phyloP scores from a whole-genome alignment of 768 basidiomycete genomes.

The Kwoniella heveanensis region DNA sequence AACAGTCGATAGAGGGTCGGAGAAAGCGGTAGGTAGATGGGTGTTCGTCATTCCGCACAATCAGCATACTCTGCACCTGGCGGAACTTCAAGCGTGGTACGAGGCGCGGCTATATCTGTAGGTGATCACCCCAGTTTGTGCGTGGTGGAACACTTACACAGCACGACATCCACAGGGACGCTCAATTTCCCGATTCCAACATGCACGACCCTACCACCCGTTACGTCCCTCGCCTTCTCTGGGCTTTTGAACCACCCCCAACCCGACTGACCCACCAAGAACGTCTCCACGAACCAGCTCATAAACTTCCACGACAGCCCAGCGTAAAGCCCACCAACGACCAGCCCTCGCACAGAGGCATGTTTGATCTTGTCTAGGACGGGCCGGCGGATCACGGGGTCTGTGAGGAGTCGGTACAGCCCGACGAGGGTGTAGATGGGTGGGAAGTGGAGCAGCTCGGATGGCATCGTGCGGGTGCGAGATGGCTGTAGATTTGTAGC shows the following conservation, averaged over 20 bases:
- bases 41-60: too few species aligned
- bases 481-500: background rate
- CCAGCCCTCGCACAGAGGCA: constrained; percentile 69
- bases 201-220: constrained; percentile 29
- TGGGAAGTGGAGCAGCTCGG: constrained; percentile 66
- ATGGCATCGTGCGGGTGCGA: constrained; percentile 48
- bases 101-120: too few species aligned
- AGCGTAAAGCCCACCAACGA: constrained; percentile 67
- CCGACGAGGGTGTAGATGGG: constrained; percentile 85
- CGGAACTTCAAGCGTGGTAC: too few species aligned
- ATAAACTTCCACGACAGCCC: constrained; percentile 73
- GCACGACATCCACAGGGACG: constrained; percentile 35
- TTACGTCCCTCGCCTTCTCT: constrained; percentile 21
- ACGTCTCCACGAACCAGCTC: constrained; percentile 51
- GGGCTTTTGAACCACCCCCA: constrained; percentile 30
- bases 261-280: constrained; percentile 36
- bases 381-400: constrained; percentile 68
- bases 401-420: constrained; percentile 76
- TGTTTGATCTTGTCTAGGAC: constrained; percentile 81
- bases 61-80: too few species aligned
- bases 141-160: constrained; percentile 32
- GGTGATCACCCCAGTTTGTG: too few species aligned
- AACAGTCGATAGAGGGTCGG: background rate
- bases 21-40: background rate
- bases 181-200: constrained; percentile 30